Percentiles rank a stretch among this genome's conserved stretches.
phyloP scores from a whole-genome alignment of 306 rosid species.

The Pyrus betulifolia region DNA sequence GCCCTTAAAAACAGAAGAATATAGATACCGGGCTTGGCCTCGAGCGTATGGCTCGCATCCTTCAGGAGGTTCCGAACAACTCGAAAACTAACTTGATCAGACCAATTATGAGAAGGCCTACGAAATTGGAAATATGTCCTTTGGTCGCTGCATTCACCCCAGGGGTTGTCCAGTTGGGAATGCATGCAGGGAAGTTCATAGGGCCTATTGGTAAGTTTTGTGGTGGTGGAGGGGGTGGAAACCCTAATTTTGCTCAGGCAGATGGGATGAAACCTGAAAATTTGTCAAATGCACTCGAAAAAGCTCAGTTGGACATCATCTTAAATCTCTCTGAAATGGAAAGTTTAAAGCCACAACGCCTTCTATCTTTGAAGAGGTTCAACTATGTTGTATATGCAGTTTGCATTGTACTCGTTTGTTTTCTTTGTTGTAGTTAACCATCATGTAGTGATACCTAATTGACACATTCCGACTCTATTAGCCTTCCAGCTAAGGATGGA shows the following conservation, averaged over 20 bases:
- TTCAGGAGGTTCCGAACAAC: slow-evolving; percentile 87
- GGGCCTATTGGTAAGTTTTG: slow-evolving; percentile 84
- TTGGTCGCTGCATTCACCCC: slow-evolving; percentile 93
- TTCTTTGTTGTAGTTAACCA: no score
- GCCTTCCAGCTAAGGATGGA: no score
- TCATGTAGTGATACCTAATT: no score
- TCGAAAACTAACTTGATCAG: slow-evolving; percentile 86
- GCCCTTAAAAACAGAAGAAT: slow-evolving; percentile 73
- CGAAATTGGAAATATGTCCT: slow-evolving; percentile 50
- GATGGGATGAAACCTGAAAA: slow-evolving; percentile 93
- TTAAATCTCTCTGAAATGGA: slow-evolving; percentile 49
- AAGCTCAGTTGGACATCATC: slow-evolving; percentile 58
- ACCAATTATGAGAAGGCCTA: slow-evolving; percentile 76
- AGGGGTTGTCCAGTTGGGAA: slow-evolving; percentile 58
- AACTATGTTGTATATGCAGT: no score
- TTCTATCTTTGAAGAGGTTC: no score
- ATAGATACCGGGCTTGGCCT: slow-evolving; percentile 93
- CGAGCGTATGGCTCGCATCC: slow-evolving; percentile 88
- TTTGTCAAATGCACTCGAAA: slow-evolving; percentile 60
- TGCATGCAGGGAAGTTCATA: slow-evolving; percentile 90
- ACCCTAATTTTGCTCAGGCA: slow-evolving; percentile 92
- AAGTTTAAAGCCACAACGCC: slow-evolving; percentile 16
- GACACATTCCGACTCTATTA: no score
- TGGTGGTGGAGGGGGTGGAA: slow-evolving; percentile 94
- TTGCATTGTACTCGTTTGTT: no score